Evolutionary conservation across 2,329 filamentous ascomycete species (phyloP).

Genomic region (Aspergillus fijiensis): DNA sequence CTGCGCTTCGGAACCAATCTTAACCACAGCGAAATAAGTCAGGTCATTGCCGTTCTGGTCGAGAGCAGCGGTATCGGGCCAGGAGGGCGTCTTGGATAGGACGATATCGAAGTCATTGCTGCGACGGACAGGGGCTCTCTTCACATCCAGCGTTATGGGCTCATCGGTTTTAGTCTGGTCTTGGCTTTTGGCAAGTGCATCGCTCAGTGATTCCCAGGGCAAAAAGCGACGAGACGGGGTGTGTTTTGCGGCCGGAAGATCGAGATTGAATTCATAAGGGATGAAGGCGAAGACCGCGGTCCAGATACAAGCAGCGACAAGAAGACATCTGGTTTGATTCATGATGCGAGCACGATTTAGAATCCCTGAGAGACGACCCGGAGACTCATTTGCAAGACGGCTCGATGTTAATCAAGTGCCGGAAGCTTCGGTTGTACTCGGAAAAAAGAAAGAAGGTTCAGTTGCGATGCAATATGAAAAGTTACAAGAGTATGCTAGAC

Average conservation of each 20-base stretch:
- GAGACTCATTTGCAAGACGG: neutral
- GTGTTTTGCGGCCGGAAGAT: conserved; percentile 17
- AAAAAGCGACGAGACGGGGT: conserved; percentile 34
- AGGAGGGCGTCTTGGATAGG: conserved; percentile 39
- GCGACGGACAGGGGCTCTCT: conserved; percentile 41
- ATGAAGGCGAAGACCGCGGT: conserved; percentile 45
- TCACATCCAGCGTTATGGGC: conserved; percentile 38
- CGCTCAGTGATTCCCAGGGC: conserved; percentile 27
- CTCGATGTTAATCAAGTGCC: neutral
- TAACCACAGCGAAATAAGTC: conserved; percentile 54
- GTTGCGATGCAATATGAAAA: neutral
- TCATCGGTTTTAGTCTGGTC: conserved; percentile 15
- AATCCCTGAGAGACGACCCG: neutral
- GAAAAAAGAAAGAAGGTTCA: no score
- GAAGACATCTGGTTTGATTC: conserved; percentile 39
- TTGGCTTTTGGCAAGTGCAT: conserved; percentile 20
- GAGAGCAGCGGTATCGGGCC: conserved; percentile 51
- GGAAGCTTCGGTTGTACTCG: neutral
- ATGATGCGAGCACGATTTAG: conserved; percentile 27
- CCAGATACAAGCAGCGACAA: conserved; percentile 32
- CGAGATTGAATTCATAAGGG: conserved; percentile 37
- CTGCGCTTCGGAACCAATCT: conserved; percentile 51
- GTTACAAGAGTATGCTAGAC: neutral
- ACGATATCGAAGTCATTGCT: conserved; percentile 51
- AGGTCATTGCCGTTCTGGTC: conserved; percentile 56